Evolutionary conservation across 2,329 filamentous ascomycete genomes (phyloP).

Genomic region (Hymenoscyphus occultus): DNA sequence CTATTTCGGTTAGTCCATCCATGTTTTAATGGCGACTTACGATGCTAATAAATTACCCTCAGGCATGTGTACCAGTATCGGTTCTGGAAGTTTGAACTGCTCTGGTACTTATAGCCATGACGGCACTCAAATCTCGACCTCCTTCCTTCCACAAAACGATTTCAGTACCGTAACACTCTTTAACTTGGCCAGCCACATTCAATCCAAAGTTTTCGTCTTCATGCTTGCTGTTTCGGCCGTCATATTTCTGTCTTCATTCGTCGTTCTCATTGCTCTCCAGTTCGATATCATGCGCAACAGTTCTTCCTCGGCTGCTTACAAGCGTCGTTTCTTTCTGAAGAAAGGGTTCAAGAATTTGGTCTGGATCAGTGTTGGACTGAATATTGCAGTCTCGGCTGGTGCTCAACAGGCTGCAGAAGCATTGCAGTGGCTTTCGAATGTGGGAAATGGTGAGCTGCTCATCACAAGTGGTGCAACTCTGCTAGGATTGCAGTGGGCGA

Average conservation of each 20-base stretch:
- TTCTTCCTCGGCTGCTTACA: background rate
- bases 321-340: constrained; percentile 3
- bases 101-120: constrained; percentile 8
- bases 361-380: constrained; percentile 6
- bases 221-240: constrained; percentile 5
- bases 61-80: constrained; percentile 9
- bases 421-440: constrained; percentile 9
- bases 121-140: constrained; percentile 5
- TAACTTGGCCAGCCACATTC: constrained; percentile 7
- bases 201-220: constrained; percentile 12
- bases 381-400: constrained; percentile 7
- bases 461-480: background rate
- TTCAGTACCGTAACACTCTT: constrained; percentile 13
- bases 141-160: constrained; percentile 9
- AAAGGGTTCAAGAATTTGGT: constrained; percentile 9
- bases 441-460: constrained; percentile 1
- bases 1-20: constrained; percentile 9
- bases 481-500: constrained; percentile 11
- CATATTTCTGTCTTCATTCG: constrained; percentile 4
- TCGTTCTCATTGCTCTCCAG: background rate
- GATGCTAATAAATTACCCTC: background rate
- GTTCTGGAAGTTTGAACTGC: background rate
- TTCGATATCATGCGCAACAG: background rate
- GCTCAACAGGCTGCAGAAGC: constrained; percentile 8
- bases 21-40: background rate